Evolutionary conservation across 225 moss, liverwort and hornwort species (phyloP), one percentile per base, ranked within the genome.

Genomic region (Straminergon stramineum): DNA sequence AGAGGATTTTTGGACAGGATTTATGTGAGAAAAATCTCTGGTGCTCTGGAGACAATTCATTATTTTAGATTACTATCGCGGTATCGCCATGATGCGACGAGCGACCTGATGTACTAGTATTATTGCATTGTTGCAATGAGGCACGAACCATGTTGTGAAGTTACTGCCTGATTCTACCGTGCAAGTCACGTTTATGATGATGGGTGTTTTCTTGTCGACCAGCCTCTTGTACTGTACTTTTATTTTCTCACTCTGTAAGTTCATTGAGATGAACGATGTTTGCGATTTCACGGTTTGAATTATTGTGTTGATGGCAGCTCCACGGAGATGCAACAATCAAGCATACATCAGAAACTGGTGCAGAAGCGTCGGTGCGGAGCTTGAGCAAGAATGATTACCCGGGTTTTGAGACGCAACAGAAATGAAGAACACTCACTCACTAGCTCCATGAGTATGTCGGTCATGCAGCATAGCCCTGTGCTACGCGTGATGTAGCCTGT

Each of bases 401-500:
- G 20, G 75, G 21, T 83, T 53, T 70, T 66, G 75, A 88, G 92
- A n/a, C 64, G 88, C 86, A 73, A 66, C 82, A 48, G 85, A 39
- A 88, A 63, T 55, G 63, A 90, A 88, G 90, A 84, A 89, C 79
- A 67, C 84, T 74, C 83, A 24, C 67, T 66, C 60, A 75, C 88
- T 82, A 15, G 53, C 85, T 88, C 60, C 86, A 90, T 90, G 63
- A 88, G 43, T 90, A 28, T 90, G 92, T 92, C 86, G 79, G 86
- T 90, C 88, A 60, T 89, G 86, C 86, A 66, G 88, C 83, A 55
- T 24, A 88, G 92, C 58, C 69, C 79, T 66, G 84, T 31, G 88
- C 66, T 70, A 64, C 53, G 75, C 73, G 57, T 91, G 81, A 51
- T 28, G 43, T 81, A 57, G 88, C 51, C 83, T 83, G 86, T 86